Evolutionary conservation across 768 basidiomycete genomes (phyloP), one percentile per base, ranked within the genome.

Genomic region (Rhodotorula taiwanensis): DNA sequence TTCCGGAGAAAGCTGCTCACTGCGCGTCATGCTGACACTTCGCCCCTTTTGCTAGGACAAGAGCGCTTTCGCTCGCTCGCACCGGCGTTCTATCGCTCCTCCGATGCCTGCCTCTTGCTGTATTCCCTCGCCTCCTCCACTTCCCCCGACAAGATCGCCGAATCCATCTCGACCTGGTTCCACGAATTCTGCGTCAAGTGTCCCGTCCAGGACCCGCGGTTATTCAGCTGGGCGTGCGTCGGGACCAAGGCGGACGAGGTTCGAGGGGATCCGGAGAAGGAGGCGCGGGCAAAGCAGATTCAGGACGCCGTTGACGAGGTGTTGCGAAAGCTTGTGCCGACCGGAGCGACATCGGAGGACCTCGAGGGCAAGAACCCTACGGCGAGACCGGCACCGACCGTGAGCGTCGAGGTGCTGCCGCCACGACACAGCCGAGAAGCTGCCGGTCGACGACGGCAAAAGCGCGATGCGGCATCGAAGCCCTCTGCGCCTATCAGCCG

Each of bases 21-120:
- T 28, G 5, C 5, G 18, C 23, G 25, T 44, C 27, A 25, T 6
- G 30, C 49, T 53, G 33, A 20, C n/a, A 21, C 34, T 28, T 5
- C 87, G 0, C 13, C 31, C 27, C 1, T 16, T 9, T n/a, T n/a
- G n/a, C 87, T 88, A 2, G 89, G 89, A 4, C 89, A 92, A 74
- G 89, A 92, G 71, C 83, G 89, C 8, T 91, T 92, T 77, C 88
- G 88, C 2, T 84, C 82, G 44, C 80, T 91, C 23, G 88, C 88
- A 0, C 79, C 82, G 0, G 88, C 89, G 0, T 91, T 91, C 76
- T 92, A 89, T 70, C 82, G 89, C 10, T 87, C 87, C 3, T 87
- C 88, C 5, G 88, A 90, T 71, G 89, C 88, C 1, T 87, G 81
- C 2, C 64, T 92, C 21, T 80, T 92, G 67, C 82, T 89, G 78